These are phyloP conservation scores for Globisporangium camurandrum DNA, from an alignment of 352 stramenopile genomes.

Conservation along the genomic window DNA sequence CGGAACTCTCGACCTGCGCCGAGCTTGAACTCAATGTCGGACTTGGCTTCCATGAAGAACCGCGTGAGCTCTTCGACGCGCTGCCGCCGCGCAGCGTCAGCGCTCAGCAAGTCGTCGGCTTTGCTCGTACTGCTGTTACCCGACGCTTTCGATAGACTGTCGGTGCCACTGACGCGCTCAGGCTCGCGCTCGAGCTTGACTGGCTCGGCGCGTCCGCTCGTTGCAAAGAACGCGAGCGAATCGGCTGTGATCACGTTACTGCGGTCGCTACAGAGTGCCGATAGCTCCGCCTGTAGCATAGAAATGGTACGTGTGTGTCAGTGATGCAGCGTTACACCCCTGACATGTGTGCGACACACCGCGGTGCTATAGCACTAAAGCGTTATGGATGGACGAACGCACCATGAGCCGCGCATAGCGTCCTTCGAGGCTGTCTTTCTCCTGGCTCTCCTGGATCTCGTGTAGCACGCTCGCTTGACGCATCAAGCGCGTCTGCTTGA, in stretches of 20 bases:
- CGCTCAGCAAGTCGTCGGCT: conserved; percentile 61
- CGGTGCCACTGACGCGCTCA: conserved; percentile 22
- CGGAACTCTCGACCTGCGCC: conserved; percentile 61
- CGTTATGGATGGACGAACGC: too few relatives aligned
- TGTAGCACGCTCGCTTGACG: conserved; percentile 73
- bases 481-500: conserved; percentile 22
- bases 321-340: too few relatives aligned
- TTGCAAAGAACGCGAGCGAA: conserved; percentile 64
- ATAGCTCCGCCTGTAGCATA: conserved; percentile 39
- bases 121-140: conserved; percentile 1
- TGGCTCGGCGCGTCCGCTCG: conserved; percentile 42
- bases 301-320: neutral
- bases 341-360: too few relatives aligned
- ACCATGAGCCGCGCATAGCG: conserved; percentile 77
- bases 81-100: conserved; percentile 66
- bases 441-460: conserved; percentile 69
- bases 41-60: conserved; percentile 89
- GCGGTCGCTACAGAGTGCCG: conserved; percentile 63
- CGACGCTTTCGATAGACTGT: conserved; percentile 16
- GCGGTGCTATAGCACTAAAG: too few relatives aligned
- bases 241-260: conserved; percentile 68
- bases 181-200: conserved; percentile 69
- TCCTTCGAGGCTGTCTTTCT: conserved; percentile 60
- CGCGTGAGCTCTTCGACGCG: conserved; percentile 82
- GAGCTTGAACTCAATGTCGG: conserved; percentile 84